Evolutionary conservation across 2,329 filamentous ascomycete species (phyloP).

Genomic region (Zopfia rhizophila): DNA sequence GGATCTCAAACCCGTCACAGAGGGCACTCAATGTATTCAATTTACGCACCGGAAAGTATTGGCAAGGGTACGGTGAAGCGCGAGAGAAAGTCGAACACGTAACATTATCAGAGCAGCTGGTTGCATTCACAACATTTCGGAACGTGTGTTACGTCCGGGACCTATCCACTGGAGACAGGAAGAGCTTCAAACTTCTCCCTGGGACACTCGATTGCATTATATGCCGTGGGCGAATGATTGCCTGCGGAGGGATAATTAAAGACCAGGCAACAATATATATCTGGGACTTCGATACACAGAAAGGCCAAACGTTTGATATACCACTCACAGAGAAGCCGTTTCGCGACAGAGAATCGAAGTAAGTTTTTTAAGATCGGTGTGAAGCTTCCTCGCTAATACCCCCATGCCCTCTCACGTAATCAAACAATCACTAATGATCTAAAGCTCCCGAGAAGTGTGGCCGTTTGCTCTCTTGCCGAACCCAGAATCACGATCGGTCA

Average conservation of each 20-base stretch:
- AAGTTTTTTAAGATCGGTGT: no score
- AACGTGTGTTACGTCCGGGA: slow-evolving; percentile 34
- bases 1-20: slow-evolving; percentile 7
- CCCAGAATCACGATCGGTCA: no score
- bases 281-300: slow-evolving; percentile 40
- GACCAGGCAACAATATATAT: slow-evolving; percentile 31
- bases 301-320: slow-evolving; percentile 34
- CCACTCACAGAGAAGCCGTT: no score
- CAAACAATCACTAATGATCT: no score
- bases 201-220: slow-evolving; percentile 14
- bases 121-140: slow-evolving; percentile 29
- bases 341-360: no score
- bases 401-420: no score
- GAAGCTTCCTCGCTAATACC: no score
- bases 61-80: slow-evolving; percentile 24
- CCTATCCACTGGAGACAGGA: slow-evolving; percentile 22
- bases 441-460: no score
- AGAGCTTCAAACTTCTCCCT: slow-evolving; percentile 33
- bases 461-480: no score
- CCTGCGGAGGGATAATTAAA: slow-evolving; percentile 25
- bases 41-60: slow-evolving; percentile 29
- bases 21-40: slow-evolving; percentile 33
- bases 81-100: slow-evolving; percentile 32
- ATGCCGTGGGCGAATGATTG: slow-evolving; percentile 35
- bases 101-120: slow-evolving; percentile 34